phyloP scores from a whole-genome alignment of 306 rosid genomes.

The Crotalaria pallida region DNA sequence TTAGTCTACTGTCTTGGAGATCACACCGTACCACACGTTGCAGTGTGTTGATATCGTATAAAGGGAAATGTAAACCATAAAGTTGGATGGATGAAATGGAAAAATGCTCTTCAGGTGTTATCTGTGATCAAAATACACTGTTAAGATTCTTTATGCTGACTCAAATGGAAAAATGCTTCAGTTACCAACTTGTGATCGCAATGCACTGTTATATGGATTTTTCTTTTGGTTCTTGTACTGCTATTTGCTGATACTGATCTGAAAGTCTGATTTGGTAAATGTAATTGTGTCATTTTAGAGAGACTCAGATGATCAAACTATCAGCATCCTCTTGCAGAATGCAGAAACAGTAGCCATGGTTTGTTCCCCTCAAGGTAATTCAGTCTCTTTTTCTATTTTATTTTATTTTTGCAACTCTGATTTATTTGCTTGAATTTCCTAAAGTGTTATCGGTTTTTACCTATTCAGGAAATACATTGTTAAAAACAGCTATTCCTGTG shows the following conservation, averaged over 20 bases:
- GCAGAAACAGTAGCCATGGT: slow-evolving; percentile 89
- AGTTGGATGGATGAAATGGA: too few species aligned
- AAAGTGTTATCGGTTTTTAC: background rate
- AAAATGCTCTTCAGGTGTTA: background rate
- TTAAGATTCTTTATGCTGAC: background rate
- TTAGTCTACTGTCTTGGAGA: background rate
- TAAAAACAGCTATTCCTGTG: slow-evolving; percentile 55
- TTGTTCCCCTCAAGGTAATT: slow-evolving; percentile 52
- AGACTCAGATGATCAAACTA: slow-evolving; percentile 43
- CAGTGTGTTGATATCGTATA: background rate
- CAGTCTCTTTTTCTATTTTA: background rate
- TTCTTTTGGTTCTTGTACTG: background rate
- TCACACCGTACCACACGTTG: background rate
- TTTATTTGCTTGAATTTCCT: background rate
- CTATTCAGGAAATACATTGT: slow-evolving; percentile 36
- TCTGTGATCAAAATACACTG: background rate
- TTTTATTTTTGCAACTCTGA: background rate
- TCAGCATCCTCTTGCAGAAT: slow-evolving; percentile 71
- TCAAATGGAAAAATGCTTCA: too few species aligned
- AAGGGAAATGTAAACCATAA: too few species aligned
- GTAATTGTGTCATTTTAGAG: slow-evolving; percentile 28
- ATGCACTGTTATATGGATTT: too few species aligned
- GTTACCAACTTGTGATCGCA: too few species aligned
- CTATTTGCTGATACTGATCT: background rate
- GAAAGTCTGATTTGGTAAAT: background rate